Base-by-base conservation (phyloP, 1,284 basidiomycete species). In the Ustilago lituana region DNA sequence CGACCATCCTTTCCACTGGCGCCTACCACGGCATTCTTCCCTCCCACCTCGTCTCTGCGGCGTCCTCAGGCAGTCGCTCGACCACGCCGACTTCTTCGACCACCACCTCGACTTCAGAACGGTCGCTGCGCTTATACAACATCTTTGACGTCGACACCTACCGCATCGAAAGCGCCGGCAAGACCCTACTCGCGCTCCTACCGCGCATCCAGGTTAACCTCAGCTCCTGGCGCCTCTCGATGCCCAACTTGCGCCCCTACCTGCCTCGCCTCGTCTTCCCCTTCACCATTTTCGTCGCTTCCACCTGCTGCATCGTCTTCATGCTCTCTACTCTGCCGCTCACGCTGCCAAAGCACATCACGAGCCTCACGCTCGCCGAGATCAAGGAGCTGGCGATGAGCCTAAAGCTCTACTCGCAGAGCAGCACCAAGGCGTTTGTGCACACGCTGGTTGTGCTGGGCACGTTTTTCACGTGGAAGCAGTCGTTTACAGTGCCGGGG, bases 391-490 rank as follows among this genome's bases (percentile, higher is more conserved):
- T 80, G 35, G 78, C 74, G 19, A 55, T 65, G 35, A 56, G 55
- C 19, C 65, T 82, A n/a, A 65, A 72, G 54, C 36, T 38, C 15
- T 82, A 82, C 35, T 64, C 77, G 20, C 51, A 68, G 48, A 69
- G 67, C 57, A 72, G 58, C 39, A 37, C 26, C 27, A 43, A 32
- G 22, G 74, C 76, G 2, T 70, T 63, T 35, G 17, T 55, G n/a
- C 80, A 81, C 47, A 79, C 78, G 11, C 64, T 79, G 20, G 27
- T 76, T 20, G 80, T 80, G 23, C 49, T 80, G 12, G 62, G 65
- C 17, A 38, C 62, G n/a, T 74, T 80, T 39, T 81, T 80, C 47
- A 72, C 69, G 11, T 81, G 77, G 77, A 79, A 80, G 60, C 80
- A 81, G 67, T 71, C 79, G 4, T 81, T 79, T 35, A 78, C 69